These are phyloP conservation scores for Triglochin maritima DNA, from an alignment of 106 monocot genomes.

Conservation along the genomic window DNA sequence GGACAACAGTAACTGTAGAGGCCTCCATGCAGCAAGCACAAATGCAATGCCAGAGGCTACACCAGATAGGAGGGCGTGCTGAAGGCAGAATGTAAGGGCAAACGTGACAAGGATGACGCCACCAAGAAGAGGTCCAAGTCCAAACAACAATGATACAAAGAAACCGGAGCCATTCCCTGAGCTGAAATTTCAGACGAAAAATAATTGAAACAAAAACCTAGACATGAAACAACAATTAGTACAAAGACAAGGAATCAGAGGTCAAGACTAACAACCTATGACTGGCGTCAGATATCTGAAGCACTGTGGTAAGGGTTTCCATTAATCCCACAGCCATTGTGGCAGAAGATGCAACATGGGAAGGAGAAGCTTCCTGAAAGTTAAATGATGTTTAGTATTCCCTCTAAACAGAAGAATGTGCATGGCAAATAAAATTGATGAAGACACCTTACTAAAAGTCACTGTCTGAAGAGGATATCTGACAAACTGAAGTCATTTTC, in stretches of 20 bases:
- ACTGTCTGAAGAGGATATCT: no score
- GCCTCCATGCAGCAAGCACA: conserved; percentile 75
- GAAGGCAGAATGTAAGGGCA: conserved; percentile 41
- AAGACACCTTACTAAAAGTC: no score
- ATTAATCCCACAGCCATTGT: conserved; percentile 95
- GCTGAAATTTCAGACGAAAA: conserved; percentile 24
- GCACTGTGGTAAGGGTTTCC: conserved; percentile 77
- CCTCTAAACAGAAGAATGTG: no score
- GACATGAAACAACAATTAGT: no score
- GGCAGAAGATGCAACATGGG: conserved; percentile 94
- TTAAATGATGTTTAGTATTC: neutral
- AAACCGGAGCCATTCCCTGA: conserved; percentile 81
- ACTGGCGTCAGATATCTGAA: conserved; percentile 30
- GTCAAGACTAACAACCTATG: no score
- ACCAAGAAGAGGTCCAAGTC: conserved; percentile 83
- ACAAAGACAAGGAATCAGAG: no score
- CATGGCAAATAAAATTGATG: no score
- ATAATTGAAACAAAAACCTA: neutral
- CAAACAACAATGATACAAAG: conserved; percentile 71
- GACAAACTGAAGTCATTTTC: no score
- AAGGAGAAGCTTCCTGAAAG: conserved; percentile 80
- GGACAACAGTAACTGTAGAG: conserved; percentile 59
- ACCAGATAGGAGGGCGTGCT: conserved; percentile 66
- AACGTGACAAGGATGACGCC: conserved; percentile 58
- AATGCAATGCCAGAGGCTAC: conserved; percentile 79